Evolutionary conservation across 2,329 filamentous ascomycete species (phyloP).

Genomic region (Pyrenophora tritici-repentis): DNA sequence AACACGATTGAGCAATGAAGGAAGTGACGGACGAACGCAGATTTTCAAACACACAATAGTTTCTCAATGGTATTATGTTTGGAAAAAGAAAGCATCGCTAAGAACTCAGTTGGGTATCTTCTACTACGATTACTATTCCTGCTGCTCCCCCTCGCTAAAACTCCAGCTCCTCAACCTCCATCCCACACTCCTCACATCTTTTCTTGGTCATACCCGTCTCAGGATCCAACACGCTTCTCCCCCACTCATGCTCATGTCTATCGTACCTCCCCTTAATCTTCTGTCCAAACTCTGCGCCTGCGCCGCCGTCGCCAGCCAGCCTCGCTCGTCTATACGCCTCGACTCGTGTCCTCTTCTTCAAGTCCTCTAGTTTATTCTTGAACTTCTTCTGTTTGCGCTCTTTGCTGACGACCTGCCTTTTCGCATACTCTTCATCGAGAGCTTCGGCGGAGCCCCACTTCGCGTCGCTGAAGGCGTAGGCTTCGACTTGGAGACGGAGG

Average conservation of each 20-base stretch:
- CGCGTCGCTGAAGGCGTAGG: slow-evolving; percentile 78
- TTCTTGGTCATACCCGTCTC: slow-evolving; percentile 78
- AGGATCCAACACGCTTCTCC: slow-evolving; percentile 61
- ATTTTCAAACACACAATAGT: too few species aligned
- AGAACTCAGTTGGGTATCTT: neutral
- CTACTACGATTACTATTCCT: neutral
- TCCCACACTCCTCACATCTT: slow-evolving; percentile 69
- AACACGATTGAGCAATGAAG: too few species aligned
- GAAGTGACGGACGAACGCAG: too few species aligned
- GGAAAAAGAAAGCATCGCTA: too few species aligned
- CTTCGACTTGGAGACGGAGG: slow-evolving; percentile 89
- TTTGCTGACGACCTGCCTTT: slow-evolving; percentile 79
- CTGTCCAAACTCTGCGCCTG: slow-evolving; percentile 70
- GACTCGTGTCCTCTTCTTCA: slow-evolving; percentile 92
- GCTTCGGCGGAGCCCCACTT: slow-evolving; percentile 92
- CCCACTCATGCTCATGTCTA: slow-evolving; percentile 90
- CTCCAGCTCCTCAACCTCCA: slow-evolving; percentile 70
- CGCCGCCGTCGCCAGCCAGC: slow-evolving; percentile 51
- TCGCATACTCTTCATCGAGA: slow-evolving; percentile 85
- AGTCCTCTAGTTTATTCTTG: slow-evolving; percentile 80
- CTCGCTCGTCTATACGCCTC: slow-evolving; percentile 76
- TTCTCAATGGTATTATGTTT: neutral
- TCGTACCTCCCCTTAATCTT: slow-evolving; percentile 65
- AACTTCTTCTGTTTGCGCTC: slow-evolving; percentile 88
- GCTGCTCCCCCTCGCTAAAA: slow-evolving; percentile 47